A percentile compares a stretch with the other conserved stretches of the same genome.
Conservation (phyloP, 2,329 filamentous ascomycete species). For the Ascosphaera pollenicola region DNA sequence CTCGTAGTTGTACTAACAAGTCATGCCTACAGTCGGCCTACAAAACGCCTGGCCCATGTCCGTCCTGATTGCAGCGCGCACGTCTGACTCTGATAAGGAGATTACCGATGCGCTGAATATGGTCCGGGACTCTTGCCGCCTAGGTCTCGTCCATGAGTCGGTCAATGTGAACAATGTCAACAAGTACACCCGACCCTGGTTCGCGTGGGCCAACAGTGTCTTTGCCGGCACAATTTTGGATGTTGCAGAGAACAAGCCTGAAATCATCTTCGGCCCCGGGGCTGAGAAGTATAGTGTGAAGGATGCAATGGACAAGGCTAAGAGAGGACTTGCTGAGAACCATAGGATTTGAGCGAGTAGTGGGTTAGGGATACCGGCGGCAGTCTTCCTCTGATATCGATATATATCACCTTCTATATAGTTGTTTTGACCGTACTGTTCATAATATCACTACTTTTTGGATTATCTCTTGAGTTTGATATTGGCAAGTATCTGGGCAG, state of each 20-base stretch:
- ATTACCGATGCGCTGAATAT: constrained; percentile 50
- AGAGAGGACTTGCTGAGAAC: too few relatives aligned
- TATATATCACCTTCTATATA: too few relatives aligned
- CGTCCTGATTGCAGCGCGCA: constrained; percentile 75
- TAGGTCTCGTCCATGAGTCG: constrained; percentile 81
- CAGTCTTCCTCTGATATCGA: too few relatives aligned
- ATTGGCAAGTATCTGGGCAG: too few relatives aligned
- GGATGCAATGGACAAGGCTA: too few relatives aligned
- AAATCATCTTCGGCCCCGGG: constrained; percentile 56
- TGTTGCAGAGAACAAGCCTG: constrained; percentile 68
- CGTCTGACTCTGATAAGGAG: constrained; percentile 57
- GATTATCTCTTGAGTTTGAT: too few relatives aligned
- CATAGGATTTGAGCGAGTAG: too few relatives aligned
- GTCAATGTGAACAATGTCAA: constrained; percentile 53
- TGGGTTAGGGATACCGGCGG: too few relatives aligned
- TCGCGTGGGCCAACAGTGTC: constrained; percentile 94
- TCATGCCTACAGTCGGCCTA: constrained; percentile 42
- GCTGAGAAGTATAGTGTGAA: constrained; percentile 12
- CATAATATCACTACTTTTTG: too few relatives aligned
- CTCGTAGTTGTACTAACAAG: constrained; percentile 3
- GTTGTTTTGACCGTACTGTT: too few relatives aligned
- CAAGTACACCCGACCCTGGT: constrained; percentile 78
- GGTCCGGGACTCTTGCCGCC: constrained; percentile 51
- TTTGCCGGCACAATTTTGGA: constrained; percentile 86
- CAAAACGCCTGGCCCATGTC: constrained; percentile 94